A percentile compares a stretch with the other conserved stretches of the same genome.
Conservation (phyloP, 169 alveolate genomes). For the Babesia ovata region DNA sequence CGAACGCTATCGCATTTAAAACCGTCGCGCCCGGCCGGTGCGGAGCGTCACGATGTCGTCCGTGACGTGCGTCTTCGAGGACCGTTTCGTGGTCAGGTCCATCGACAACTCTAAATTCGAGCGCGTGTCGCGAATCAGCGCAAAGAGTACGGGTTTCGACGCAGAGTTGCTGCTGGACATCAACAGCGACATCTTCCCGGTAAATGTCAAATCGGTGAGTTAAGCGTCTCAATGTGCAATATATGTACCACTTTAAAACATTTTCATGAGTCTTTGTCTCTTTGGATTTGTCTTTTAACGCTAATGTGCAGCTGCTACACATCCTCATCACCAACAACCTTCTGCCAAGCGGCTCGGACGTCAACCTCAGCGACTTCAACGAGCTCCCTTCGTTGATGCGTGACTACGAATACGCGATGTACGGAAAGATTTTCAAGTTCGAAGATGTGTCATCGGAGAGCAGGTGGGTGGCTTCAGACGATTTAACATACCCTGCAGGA, state of each 20-base stretch:
- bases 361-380: constrained; percentile 60
- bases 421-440: constrained; percentile 87
- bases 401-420: constrained; percentile 88
- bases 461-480: constrained; percentile 57
- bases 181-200: constrained; percentile 86
- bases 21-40: not conserved
- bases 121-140: constrained; percentile 85
- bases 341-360: constrained; percentile 62
- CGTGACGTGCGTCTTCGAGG: constrained; percentile 83
- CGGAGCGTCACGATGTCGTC: constrained; percentile 39
- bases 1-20: constrained; percentile 9
- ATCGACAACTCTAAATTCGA: constrained; percentile 89
- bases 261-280: not conserved
- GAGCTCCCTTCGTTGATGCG: constrained; percentile 76
- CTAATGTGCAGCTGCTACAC: constrained; percentile 57
- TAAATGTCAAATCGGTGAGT: constrained; percentile 80
- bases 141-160: constrained; percentile 90
- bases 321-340: constrained; percentile 53
- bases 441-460: constrained; percentile 90
- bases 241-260: not conserved
- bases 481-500: constrained; percentile 7
- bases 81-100: constrained; percentile 85
- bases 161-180: constrained; percentile 88
- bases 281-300: not conserved
- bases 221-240: too few relatives aligned